Base-by-base conservation (phyloP, 2,329 filamentous ascomycete species). In the Furcasterigmium furcatum region DNA sequence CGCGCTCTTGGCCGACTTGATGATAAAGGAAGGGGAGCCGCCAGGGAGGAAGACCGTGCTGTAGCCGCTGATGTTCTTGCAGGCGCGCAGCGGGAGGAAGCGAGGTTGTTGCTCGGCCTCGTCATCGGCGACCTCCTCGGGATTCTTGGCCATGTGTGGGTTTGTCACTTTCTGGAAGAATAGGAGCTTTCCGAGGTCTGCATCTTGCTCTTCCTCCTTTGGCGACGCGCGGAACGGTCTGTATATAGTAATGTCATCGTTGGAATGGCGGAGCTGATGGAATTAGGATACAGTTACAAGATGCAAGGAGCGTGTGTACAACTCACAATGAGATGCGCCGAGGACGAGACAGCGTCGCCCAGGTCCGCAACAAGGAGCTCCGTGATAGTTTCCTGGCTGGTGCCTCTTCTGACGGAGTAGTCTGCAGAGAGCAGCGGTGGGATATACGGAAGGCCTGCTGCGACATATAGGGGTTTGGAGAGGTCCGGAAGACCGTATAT, bases 301-400 rank as follows among this genome's bases (percentile, higher is more conserved):
- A n/a, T n/a, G n/a, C n/a, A n/a, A n/a, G n/a, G n/a, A n/a, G n/a
- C n/a, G n/a, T n/a, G n/a, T n/a, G n/a, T n/a, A n/a, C 6, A 18
- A 65, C 85, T 68, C 71, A 92, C 88, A 55, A 97, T 84, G 18
- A 99, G 72, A 62, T 95, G 89, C 7, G 92, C 90, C 3, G 79
- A 81, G 49, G 79, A 83, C 19, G 76, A 75, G 9, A 81, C 82
- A 5, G 74, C 68, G 58, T 96, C 89, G 21, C 94, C 94, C 12
- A 99, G 76, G 53, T 97, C 86, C 27, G 91, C 85, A 6, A 96
- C 80, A 8, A 96, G 60, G 5, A 96, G 79, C 63, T 99, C 92
- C 1, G 82, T 80, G 8, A 99, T 65, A 1, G 72, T 77, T 55
- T 94, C 91, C 55, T 85, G 86, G 8, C 80, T 79, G 19, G 83